A percentile compares a stretch with the other conserved stretches of the same genome.
Evolutionary conservation across 2,329 filamentous ascomycete genomes (phyloP).

Genomic region (Ophiostoma ulmi): DNA sequence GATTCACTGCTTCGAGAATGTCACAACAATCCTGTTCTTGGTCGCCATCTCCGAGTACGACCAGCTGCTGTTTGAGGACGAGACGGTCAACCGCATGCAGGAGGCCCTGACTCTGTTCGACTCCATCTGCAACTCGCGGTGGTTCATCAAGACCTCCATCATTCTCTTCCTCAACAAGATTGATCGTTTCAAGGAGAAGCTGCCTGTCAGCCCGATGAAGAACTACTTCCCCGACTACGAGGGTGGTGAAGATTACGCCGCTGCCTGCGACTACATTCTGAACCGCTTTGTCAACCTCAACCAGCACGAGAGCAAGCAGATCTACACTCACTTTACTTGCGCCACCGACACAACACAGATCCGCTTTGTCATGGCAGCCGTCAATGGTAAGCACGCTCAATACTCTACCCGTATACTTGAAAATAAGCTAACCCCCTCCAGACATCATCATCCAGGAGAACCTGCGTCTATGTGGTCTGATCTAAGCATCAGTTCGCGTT

Average conservation of each 20-base stretch:
- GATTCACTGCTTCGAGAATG: constrained; percentile 97
- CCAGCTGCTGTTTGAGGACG: constrained; percentile 90
- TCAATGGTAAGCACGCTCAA: constrained; percentile 68
- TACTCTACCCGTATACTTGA: no score
- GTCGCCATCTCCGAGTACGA: constrained; percentile 98
- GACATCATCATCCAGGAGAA: constrained; percentile 99
- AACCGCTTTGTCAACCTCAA: constrained; percentile 98
- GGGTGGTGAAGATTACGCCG: constrained; percentile 89
- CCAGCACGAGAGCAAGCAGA: constrained; percentile 99
- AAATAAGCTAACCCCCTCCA: constrained; percentile 35
- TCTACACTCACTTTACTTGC: constrained; percentile 99
- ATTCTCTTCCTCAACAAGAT: constrained; percentile 90
- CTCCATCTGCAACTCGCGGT: constrained; percentile 81
- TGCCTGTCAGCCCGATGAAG: constrained; percentile 75
- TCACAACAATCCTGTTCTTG: constrained; percentile 92
- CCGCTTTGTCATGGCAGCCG: constrained; percentile 98
- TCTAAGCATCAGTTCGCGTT: constrained; percentile 22
- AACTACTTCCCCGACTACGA: constrained; percentile 90
- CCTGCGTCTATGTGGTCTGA: constrained; percentile 52
- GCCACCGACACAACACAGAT: constrained; percentile 99
- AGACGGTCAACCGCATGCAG: constrained; percentile 93
- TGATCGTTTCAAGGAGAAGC: constrained; percentile 82
- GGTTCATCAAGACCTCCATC: constrained; percentile 87
- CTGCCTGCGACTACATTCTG: constrained; percentile 96
- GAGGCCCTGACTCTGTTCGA: constrained; percentile 82